These are phyloP conservation scores for Trypanosoma mega DNA, from an alignment of 208 protist species.

Conservation along the genomic window DNA sequence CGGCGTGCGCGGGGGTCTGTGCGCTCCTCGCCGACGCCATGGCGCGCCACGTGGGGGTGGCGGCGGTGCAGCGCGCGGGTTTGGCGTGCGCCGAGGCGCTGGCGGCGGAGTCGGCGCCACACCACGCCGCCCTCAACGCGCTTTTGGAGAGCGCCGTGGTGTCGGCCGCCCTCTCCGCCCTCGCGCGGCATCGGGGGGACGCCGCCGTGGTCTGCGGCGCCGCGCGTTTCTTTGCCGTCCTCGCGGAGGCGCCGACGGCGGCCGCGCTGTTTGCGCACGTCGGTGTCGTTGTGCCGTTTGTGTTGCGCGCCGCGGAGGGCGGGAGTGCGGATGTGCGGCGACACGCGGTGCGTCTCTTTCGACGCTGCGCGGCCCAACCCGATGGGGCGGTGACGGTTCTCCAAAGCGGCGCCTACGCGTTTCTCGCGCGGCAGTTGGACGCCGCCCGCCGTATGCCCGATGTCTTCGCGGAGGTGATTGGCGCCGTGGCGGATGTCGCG, in stretches of 20 bases:
- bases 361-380: conserved; percentile 36
- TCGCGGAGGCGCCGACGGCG: conserved; percentile 40
- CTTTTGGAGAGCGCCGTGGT: conserved; percentile 37
- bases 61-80: no score
- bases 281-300: conserved; percentile 45
- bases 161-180: conserved; percentile 31
- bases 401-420: conserved; percentile 39
- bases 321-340: conserved; percentile 37
- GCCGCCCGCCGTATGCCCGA: conserved; percentile 6
- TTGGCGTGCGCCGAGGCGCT: conserved; percentile 22
- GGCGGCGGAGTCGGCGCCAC: conserved; percentile 12
- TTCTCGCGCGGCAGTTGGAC: conserved; percentile 25
- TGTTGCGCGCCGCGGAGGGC: conserved; percentile 24
- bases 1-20: conserved; percentile 15
- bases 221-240: conserved; percentile 36
- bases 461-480: conserved; percentile 38
- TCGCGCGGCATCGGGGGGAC: conserved; percentile 33
- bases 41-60: conserved; percentile 2
- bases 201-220: conserved; percentile 34
- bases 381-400: conserved; percentile 37
- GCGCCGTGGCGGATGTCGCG: conserved; percentile 47
- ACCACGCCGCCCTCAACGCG: conserved; percentile 28
- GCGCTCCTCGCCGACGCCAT: conserved; percentile 19
- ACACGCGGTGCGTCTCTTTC: conserved; percentile 40
- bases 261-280: conserved; percentile 49